Evolutionary conservation across 768 basidiomycete species (phyloP).

Genomic region (Tylopilus subfusipes): DNA sequence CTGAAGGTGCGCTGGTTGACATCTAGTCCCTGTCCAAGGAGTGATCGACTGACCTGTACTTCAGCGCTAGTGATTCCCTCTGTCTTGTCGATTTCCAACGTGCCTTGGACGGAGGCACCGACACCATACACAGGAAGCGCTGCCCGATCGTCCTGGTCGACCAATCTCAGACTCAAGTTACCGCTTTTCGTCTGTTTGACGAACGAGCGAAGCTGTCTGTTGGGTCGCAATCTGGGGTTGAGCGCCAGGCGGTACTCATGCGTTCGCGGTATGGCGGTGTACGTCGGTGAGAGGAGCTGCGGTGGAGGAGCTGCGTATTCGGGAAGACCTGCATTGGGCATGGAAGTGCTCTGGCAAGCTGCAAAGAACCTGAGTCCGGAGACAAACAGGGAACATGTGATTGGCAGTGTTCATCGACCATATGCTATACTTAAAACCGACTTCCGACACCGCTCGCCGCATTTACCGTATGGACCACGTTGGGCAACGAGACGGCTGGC

Average conservation of each 20-base stretch:
- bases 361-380: slow-evolving; percentile 1
- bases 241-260: slow-evolving; percentile 54
- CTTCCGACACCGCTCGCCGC: slow-evolving; percentile 33
- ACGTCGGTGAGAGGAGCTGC: slow-evolving; percentile 43
- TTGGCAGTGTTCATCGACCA: slow-evolving; percentile 17
- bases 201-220: slow-evolving; percentile 45
- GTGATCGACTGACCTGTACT: slow-evolving; percentile 46
- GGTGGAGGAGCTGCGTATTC: slow-evolving; percentile 40
- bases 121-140: slow-evolving; percentile 57
- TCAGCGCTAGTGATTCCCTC: slow-evolving; percentile 60
- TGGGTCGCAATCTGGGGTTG: slow-evolving; percentile 34
- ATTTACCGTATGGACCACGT: slow-evolving; percentile 10
- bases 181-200: slow-evolving; percentile 59
- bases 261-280: slow-evolving; percentile 51
- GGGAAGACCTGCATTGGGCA: slow-evolving; percentile 57
- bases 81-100: slow-evolving; percentile 50
- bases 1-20: slow-evolving; percentile 31
- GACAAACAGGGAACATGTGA: slow-evolving; percentile 22
- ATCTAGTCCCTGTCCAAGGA: neutral
- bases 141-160: slow-evolving; percentile 48
- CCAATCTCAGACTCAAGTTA: slow-evolving; percentile 47
- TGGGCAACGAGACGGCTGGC: neutral
- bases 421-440: slow-evolving; percentile 35
- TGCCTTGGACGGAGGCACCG: slow-evolving; percentile 51
- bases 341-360: slow-evolving; percentile 30